A percentile compares a stretch with the other conserved stretches of the same genome.
phyloP scores from a whole-genome alignment of 2,329 filamentous ascomycete genomes.

The Cercospora brassicicola region DNA sequence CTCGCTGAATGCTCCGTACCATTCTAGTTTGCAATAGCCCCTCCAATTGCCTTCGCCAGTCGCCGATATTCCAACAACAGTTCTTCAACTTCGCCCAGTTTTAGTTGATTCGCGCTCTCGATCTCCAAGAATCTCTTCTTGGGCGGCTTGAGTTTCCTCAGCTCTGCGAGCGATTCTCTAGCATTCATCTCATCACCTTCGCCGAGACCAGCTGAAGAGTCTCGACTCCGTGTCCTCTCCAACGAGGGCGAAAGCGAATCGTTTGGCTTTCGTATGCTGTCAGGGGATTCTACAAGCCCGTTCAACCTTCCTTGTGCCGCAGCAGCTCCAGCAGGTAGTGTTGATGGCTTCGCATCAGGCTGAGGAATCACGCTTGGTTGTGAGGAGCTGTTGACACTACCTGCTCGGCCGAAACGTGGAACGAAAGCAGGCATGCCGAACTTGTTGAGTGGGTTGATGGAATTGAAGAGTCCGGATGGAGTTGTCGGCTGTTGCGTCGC shows the following conservation, averaged over 20 bases:
- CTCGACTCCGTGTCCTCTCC: slow-evolving; percentile 18
- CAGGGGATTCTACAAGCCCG: slow-evolving; percentile 32
- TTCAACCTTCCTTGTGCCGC: slow-evolving; percentile 34
- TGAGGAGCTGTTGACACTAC: slow-evolving; percentile 21
- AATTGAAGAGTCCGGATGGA: slow-evolving; percentile 32
- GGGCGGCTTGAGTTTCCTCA: slow-evolving; percentile 50
- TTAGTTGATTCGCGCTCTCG: slow-evolving; percentile 48
- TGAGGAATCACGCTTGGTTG: slow-evolving; percentile 23
- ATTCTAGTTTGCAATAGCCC: slow-evolving; percentile 39
- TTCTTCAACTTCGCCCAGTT: slow-evolving; percentile 52
- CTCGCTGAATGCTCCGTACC: not conserved
- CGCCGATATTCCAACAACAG: slow-evolving; percentile 42
- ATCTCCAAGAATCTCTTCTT: slow-evolving; percentile 51
- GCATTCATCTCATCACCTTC: slow-evolving; percentile 42
- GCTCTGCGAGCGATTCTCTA: slow-evolving; percentile 46
- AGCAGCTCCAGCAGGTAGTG: slow-evolving; percentile 11
- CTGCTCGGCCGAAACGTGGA: slow-evolving; percentile 39
- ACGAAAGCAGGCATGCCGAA: slow-evolving; percentile 39
- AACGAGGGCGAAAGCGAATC: slow-evolving; percentile 12
- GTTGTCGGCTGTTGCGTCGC: slow-evolving; percentile 18
- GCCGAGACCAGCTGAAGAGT: slow-evolving; percentile 27
- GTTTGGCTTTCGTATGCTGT: slow-evolving; percentile 16
- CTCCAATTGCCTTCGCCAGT: slow-evolving; percentile 47
- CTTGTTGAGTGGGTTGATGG: slow-evolving; percentile 41
- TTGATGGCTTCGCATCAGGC: slow-evolving; percentile 12